Evolutionary conservation across 257 asterid species (phyloP).

Genomic region (Capsicum pubescens): DNA sequence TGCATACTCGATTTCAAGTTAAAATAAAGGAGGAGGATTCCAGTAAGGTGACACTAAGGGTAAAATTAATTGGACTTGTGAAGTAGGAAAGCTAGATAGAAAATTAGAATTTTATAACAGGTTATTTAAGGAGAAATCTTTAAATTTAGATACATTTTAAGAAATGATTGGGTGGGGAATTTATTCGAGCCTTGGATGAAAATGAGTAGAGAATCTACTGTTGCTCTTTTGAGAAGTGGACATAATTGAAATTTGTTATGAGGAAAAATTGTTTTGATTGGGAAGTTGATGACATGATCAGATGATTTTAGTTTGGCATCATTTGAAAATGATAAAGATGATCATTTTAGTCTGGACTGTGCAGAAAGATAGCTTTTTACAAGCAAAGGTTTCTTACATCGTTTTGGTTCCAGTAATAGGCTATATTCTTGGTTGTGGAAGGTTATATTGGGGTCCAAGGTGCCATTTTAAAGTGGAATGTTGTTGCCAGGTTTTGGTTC

Average conservation of each 20-base stretch:
- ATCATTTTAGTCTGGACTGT: background rate
- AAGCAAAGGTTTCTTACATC: background rate
- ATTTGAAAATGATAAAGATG: background rate
- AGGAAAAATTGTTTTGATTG: background rate
- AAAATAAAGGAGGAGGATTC: background rate
- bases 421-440: background rate
- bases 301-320: background rate
- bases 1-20: background rate
- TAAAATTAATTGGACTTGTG: background rate
- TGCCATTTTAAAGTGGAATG: background rate
- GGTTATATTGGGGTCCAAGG: background rate
- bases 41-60: background rate
- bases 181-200: background rate
- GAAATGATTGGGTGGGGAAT: background rate
- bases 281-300: conserved; percentile 1
- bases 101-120: background rate
- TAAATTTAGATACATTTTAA: background rate
- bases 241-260: background rate
- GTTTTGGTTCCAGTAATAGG: background rate
- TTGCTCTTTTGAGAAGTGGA: background rate
- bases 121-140: background rate
- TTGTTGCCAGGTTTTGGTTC: background rate
- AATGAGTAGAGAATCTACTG: conserved; percentile 3
- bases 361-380: background rate
- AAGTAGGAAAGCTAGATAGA: background rate